phyloP scores from a whole-genome alignment of 805 yeast species.

The Saccharomycopsis javanensis region DNA sequence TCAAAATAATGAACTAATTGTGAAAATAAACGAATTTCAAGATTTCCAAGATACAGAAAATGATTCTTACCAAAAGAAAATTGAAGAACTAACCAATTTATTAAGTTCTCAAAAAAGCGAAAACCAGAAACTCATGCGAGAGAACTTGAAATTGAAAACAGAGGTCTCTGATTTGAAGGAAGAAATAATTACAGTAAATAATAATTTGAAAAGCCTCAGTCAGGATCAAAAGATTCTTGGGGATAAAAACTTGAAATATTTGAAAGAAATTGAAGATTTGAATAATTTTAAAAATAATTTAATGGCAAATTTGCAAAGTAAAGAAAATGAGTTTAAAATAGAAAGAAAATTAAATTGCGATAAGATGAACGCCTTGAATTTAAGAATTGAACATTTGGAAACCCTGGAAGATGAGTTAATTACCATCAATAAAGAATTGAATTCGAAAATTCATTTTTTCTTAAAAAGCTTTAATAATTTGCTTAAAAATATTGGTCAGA shows the following conservation, averaged over 20 bases:
- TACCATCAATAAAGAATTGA: conserved; percentile 33
- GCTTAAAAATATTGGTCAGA: conserved; percentile 26
- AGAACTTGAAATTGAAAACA: conserved; percentile 16
- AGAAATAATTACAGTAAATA: background rate
- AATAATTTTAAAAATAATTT: conserved; percentile 45
- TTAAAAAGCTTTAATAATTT: conserved; percentile 25
- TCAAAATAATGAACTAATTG: conserved; percentile 19
- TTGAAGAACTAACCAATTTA: background rate
- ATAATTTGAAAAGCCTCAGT: background rate
- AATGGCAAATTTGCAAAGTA: conserved; percentile 55
- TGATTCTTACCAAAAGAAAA: background rate
- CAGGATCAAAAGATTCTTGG: background rate
- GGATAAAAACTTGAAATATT: background rate
- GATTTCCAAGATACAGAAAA: conserved; percentile 7
- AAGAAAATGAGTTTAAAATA: conserved; percentile 47
- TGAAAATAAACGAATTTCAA: conserved; percentile 19
- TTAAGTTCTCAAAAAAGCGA: conserved; percentile 12
- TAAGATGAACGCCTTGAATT: conserved; percentile 39
- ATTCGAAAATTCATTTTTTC: conserved; percentile 20
- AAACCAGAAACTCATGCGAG: conserved; percentile 9
- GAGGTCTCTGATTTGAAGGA: background rate
- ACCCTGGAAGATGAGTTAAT: conserved; percentile 35
- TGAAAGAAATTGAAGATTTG: background rate
- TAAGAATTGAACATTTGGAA: conserved; percentile 40
- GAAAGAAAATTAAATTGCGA: conserved; percentile 43